Percentiles rank a stretch among this genome's conserved stretches.
Evolutionary conservation across 345 rosid genomes (phyloP).

Genomic region (Gossypium sturtianum): DNA sequence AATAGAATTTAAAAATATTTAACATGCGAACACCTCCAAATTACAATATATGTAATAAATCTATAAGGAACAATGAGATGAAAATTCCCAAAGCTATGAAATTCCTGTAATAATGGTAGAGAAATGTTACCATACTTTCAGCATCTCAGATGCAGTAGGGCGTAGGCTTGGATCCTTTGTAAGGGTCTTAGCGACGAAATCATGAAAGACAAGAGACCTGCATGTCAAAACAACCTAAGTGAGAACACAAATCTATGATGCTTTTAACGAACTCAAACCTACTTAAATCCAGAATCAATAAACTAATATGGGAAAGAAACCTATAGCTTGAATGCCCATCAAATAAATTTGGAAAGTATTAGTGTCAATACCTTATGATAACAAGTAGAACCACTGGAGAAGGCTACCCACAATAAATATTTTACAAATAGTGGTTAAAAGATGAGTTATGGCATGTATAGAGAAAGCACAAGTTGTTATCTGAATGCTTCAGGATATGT

Average conservation of each 20-base stretch:
- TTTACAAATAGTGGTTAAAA: background rate
- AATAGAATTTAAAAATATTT: background rate
- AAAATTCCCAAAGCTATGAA: background rate
- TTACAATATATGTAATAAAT: background rate
- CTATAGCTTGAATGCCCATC: background rate
- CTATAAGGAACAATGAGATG: background rate
- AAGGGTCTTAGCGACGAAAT: constrained; percentile 92
- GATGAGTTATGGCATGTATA: background rate
- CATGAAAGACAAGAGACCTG: constrained; percentile 98
- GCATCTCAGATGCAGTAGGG: constrained; percentile 94
- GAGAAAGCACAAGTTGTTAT: background rate
- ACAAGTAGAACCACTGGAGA: background rate
- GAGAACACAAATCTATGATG: constrained; percentile 8
- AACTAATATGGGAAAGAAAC: background rate
- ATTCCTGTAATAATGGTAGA: background rate
- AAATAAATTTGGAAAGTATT: background rate
- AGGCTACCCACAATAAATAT: background rate
- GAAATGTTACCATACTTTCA: constrained; percentile 54
- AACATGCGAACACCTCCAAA: background rate
- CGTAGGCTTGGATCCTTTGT: constrained; percentile 95
- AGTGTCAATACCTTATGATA: background rate
- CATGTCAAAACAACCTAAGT: constrained; percentile 15
- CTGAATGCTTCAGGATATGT: background rate
- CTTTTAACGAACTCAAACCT: background rate
- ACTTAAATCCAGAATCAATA: background rate